Evolutionary conservation across 176 grass and related monocot species (phyloP), one percentile per base, ranked within the genome.

Genomic region (Aegilops bicornis): DNA sequence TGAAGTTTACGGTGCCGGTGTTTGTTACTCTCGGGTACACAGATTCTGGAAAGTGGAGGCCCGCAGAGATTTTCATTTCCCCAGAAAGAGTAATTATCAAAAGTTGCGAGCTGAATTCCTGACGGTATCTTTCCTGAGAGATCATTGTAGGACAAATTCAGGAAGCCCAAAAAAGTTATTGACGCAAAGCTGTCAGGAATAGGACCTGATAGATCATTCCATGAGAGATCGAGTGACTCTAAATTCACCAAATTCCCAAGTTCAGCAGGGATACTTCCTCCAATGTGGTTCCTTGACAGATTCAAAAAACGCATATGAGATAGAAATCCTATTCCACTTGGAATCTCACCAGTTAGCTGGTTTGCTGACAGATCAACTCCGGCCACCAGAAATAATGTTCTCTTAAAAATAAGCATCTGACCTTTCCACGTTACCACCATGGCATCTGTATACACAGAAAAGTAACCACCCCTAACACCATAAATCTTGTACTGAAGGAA

Each of bases 121-220:
- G 0, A 7, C 0, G 78, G 72, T 83, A 88, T 69, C 25, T 22
- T 1, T 27, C 80, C 73, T 14, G 27, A 70, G 1, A 88, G 86
- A 24, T 67, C 3, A 2, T 83, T 88, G 79, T 88, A 88, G 5
- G 86, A 78, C 25, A 88, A 25, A 32, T 83, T 29, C 36, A 83
- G 8, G 0, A 0, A 0, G 0, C 0, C 0, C 35, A 88, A 82
- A 8, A 0, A 20, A 2, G 0, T 0, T 13, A 77, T 1, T 45
- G 79, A 83, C 1, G 0, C 0, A 2, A 88, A 7, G 10, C 25
- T 69, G 2, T 78, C 10, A 83, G 86, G 73, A 78, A 88, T 48
- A 2, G 6, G 3, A 24, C 86, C 86, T 63, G 73, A 83, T 29
- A 88, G 63, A 47, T 78, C 3, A 0, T 88, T 83, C 72, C 63